phyloP scores from a whole-genome alignment of 176 grass and related monocot genomes.

The Oryza glumipatula region DNA sequence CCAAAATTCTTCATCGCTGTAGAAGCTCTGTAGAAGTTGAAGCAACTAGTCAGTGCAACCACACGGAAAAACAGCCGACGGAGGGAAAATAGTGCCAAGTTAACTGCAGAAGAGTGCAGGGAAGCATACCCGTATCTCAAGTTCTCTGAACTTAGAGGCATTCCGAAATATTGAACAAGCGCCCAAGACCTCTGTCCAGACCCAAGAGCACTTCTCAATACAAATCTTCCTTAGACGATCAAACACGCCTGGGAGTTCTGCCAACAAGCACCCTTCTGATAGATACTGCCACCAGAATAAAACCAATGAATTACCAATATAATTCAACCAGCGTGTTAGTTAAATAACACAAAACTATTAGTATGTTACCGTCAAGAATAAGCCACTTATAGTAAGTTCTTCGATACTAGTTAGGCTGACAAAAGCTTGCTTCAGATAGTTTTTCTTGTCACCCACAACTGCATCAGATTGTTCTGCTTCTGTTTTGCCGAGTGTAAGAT shows the following conservation, averaged over 20 bases:
- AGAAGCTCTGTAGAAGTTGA: too few relatives aligned
- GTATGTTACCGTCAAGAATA: conserved; percentile 24
- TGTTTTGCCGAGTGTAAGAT: too few relatives aligned
- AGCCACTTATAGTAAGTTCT: background rate
- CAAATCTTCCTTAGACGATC: background rate
- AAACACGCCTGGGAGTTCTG: background rate
- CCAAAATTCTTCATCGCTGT: too few relatives aligned
- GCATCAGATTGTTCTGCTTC: too few relatives aligned
- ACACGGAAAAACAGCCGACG: too few relatives aligned
- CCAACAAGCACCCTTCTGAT: conserved; percentile 18
- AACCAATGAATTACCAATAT: background rate
- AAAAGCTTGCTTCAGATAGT: too few relatives aligned
- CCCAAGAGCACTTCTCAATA: background rate
- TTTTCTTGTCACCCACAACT: too few relatives aligned
- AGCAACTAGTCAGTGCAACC: too few relatives aligned
- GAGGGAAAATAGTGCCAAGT: too few relatives aligned
- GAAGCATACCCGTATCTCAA: background rate
- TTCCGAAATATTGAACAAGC: conserved; percentile 23
- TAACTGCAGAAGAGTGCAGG: background rate
- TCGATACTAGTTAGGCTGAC: too few relatives aligned
- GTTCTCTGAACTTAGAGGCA: background rate
- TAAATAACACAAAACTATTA: background rate
- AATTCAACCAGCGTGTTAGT: background rate
- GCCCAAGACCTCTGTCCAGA: conserved; percentile 3
- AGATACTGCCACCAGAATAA: conserved; percentile 23